Percentiles rank a stretch among this genome's conserved stretches.
phyloP scores from a whole-genome alignment of 805 yeast genomes.

The Pichia sporocuriosa region DNA sequence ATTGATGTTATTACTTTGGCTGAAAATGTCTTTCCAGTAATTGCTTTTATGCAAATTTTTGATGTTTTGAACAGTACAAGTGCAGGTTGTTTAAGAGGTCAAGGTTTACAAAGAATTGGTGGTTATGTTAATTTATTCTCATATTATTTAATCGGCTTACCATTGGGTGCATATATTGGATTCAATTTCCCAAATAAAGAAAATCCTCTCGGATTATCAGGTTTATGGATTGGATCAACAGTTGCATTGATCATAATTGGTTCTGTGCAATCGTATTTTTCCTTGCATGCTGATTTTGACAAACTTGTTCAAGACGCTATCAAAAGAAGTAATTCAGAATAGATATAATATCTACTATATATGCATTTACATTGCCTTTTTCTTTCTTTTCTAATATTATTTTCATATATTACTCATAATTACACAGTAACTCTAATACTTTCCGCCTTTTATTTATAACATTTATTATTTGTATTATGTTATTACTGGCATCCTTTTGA shows the following conservation, averaged over 20 bases:
- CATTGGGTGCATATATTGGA: conserved; percentile 55
- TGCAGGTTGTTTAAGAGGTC: conserved; percentile 52
- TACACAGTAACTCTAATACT: conserved; percentile 6
- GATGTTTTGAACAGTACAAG: conserved; percentile 44
- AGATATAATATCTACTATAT: not conserved
- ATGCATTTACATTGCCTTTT: not conserved
- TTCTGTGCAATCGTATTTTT: conserved; percentile 39
- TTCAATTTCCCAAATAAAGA: conserved; percentile 33
- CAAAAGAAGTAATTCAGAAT: conserved; percentile 25
- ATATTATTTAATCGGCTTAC: conserved; percentile 66
- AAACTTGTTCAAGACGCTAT: conserved; percentile 43
- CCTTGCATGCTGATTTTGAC: conserved; percentile 44
- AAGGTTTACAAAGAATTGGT: conserved; percentile 52
- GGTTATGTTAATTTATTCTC: conserved; percentile 47
- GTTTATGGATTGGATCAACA: conserved; percentile 33
- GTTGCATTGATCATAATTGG: conserved; percentile 38
- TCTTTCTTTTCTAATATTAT: not conserved
- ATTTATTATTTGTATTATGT: conserved; percentile 10
- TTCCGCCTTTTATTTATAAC: conserved; percentile 12
- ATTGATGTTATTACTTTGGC: conserved; percentile 24
- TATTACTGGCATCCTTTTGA: conserved; percentile 13
- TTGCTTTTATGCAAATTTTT: conserved; percentile 37
- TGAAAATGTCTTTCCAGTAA: conserved; percentile 23
- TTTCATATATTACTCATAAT: conserved; percentile 1
- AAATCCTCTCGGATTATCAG: conserved; percentile 32